Conservation (phyloP, 2,329 filamentous ascomycete species). For the Colletotrichum gigasporum region DNA sequence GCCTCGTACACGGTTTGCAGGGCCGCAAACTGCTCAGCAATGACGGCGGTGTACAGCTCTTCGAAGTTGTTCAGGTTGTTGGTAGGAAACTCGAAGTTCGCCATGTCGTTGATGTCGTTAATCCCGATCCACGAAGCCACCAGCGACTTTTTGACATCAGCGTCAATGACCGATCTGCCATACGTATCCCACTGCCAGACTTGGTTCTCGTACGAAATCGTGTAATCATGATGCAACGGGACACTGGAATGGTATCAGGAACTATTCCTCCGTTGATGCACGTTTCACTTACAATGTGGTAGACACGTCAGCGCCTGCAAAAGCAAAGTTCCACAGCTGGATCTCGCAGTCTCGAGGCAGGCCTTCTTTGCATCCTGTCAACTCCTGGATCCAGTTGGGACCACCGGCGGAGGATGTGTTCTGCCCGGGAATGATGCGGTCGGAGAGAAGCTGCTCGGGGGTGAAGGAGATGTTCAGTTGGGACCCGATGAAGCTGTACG, state of each 20-base stretch:
- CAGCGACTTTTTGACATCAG: slow-evolving; percentile 48
- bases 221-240: slow-evolving; percentile 60
- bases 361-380: slow-evolving; percentile 58
- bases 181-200: slow-evolving; percentile 57
- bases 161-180: slow-evolving; percentile 10
- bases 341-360: slow-evolving; percentile 52
- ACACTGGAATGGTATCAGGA: slow-evolving; percentile 40
- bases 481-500: slow-evolving; percentile 65
- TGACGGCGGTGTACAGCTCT: slow-evolving; percentile 13
- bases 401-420: slow-evolving; percentile 62
- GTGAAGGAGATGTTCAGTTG: slow-evolving; percentile 56
- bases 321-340: slow-evolving; percentile 66
- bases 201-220: slow-evolving; percentile 54
- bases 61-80: neutral
- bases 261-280: accelerated
- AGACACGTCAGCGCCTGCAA: slow-evolving; percentile 57
- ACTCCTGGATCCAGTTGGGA: slow-evolving; percentile 63
- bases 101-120: slow-evolving; percentile 62
- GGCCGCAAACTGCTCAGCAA: slow-evolving; percentile 7
- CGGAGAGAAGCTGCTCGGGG: slow-evolving; percentile 50
- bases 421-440: slow-evolving; percentile 56
- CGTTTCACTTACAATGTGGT: slow-evolving; percentile 6
- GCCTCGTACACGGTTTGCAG: slow-evolving; percentile 54
- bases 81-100: neutral
- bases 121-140: slow-evolving; percentile 65